Conservation (phyloP, 805 yeast species). For the Hanseniaspora lindneri region DNA sequence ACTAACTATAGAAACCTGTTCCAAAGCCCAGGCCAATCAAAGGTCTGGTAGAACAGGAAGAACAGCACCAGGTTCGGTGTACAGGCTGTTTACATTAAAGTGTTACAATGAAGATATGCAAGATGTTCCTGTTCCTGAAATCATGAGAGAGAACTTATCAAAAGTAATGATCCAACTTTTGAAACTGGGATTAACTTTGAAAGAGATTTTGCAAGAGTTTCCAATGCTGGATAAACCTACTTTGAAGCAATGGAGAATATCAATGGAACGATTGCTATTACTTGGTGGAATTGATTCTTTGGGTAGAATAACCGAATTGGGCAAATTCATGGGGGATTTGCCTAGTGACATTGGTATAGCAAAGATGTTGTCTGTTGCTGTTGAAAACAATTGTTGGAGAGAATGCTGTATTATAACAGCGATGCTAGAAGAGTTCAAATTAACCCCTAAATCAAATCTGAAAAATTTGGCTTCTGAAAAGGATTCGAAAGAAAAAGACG, state of each 20-base stretch:
- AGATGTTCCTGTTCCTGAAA: constrained; percentile 78
- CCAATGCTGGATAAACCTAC: constrained; percentile 90
- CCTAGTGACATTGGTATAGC: constrained; percentile 89
- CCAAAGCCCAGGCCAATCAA: constrained; percentile 92
- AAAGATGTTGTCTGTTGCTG: constrained; percentile 56
- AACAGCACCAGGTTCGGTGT: constrained; percentile 93
- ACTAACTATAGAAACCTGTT: constrained; percentile 73
- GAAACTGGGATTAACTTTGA: constrained; percentile 54
- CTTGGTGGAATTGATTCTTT: constrained; percentile 73
- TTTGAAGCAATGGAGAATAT: constrained; percentile 53
- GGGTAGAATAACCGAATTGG: constrained; percentile 67
- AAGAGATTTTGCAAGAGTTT: constrained; percentile 60
- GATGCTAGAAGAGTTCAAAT: constrained; percentile 69
- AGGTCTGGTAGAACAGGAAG: constrained; percentile 98
- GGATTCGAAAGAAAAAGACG: neutral
- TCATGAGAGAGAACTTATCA: constrained; percentile 70
- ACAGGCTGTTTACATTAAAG: constrained; percentile 66
- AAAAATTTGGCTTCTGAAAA: neutral
- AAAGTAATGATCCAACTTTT: constrained; percentile 64
- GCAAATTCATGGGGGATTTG: constrained; percentile 77
- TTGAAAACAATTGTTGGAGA: constrained; percentile 43
- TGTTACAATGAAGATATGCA: constrained; percentile 64
- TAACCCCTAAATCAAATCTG: constrained; percentile 35
- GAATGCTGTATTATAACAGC: constrained; percentile 67
- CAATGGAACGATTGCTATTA: constrained; percentile 72